These are phyloP conservation scores for Sequoia sempervirens DNA, from an alignment of 75 land plant genomes.

Conservation along the genomic window DNA sequence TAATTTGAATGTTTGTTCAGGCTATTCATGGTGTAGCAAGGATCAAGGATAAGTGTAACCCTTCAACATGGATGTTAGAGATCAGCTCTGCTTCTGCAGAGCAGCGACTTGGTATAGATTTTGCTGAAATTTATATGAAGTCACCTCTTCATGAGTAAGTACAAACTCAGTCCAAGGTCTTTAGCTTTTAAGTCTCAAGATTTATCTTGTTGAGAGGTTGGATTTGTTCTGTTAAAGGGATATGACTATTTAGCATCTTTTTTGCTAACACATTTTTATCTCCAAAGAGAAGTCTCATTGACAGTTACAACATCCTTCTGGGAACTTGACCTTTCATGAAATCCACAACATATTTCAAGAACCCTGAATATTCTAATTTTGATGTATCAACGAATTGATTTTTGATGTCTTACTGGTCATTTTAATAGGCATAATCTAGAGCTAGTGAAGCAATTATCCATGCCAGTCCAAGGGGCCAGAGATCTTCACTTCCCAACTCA, in stretches of 20 bases:
- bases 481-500: constrained; percentile 56
- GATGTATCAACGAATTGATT: neutral
- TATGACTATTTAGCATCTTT: neutral
- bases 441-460: constrained; percentile 46
- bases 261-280: neutral
- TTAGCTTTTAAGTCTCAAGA: neutral
- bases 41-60: constrained; percentile 59
- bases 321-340: neutral
- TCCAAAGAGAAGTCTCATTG: neutral
- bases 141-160: constrained; percentile 49
- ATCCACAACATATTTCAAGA: neutral
- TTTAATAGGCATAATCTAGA: constrained; percentile 27
- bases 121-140: constrained; percentile 43
- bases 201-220: neutral
- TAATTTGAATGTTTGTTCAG: constrained; percentile 17
- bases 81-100: constrained; percentile 45
- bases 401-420: neutral
- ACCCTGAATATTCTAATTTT: neutral
- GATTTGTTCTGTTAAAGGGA: neutral
- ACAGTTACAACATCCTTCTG: neutral
- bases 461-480: constrained; percentile 27
- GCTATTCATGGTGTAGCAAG: constrained; percentile 39
- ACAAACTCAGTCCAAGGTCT: neutral
- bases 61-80: constrained; percentile 81
- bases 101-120: constrained; percentile 39